A percentile compares a stretch with the other conserved stretches of the same genome.
These are phyloP conservation scores for Neurospora sp. DNA, from an alignment of 495 filamentous ascomycete species.

Conservation along the genomic window DNA sequence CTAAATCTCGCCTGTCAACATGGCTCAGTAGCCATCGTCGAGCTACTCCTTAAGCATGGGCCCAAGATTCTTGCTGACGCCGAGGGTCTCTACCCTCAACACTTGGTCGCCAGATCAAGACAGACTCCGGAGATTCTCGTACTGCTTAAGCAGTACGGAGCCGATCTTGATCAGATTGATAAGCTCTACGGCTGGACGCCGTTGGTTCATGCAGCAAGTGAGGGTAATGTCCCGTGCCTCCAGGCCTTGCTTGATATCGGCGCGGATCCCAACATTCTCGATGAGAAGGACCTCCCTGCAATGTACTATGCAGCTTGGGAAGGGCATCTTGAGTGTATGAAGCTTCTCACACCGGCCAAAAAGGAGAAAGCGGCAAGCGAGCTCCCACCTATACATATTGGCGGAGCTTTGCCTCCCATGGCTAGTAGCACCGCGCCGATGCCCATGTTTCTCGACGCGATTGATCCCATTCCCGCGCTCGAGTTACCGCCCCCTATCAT, in stretches of 20 bases:
- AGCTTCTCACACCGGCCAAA: slow-evolving; percentile 57
- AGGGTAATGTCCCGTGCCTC: slow-evolving; percentile 85
- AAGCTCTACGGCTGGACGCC: slow-evolving; percentile 97
- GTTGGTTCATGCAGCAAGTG: slow-evolving; percentile 89
- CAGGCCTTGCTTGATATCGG: slow-evolving; percentile 64
- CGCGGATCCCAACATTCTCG: slow-evolving; percentile 62
- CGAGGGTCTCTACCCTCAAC: slow-evolving; percentile 94
- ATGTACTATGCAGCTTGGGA: slow-evolving; percentile 99
- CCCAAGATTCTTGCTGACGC: slow-evolving; percentile 80
- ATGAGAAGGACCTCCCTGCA: slow-evolving; percentile 87
- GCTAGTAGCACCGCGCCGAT: slow-evolving; percentile 41
- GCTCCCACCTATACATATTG: slow-evolving; percentile 16
- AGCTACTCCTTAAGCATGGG: slow-evolving; percentile 67
- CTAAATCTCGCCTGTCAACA: slow-evolving; percentile 91
- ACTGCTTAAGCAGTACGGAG: slow-evolving; percentile 73
- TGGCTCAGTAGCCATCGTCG: slow-evolving; percentile 70
- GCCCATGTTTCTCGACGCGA: slow-evolving; percentile 57
- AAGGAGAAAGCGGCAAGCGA: slow-evolving; percentile 20
- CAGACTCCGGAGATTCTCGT: slow-evolving; percentile 67
- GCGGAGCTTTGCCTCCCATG: slow-evolving; percentile 24
- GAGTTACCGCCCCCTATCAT: slow-evolving; percentile 93
- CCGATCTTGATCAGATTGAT: slow-evolving; percentile 85
- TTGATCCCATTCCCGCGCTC: slow-evolving; percentile 82
- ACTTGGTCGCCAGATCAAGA: slow-evolving; percentile 87
- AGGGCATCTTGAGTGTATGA: slow-evolving; percentile 90